Evolutionary conservation across 148 eudicot species (phyloP), one percentile per base, ranked within the genome.

Genomic region (Chenopodium quinoa): DNA sequence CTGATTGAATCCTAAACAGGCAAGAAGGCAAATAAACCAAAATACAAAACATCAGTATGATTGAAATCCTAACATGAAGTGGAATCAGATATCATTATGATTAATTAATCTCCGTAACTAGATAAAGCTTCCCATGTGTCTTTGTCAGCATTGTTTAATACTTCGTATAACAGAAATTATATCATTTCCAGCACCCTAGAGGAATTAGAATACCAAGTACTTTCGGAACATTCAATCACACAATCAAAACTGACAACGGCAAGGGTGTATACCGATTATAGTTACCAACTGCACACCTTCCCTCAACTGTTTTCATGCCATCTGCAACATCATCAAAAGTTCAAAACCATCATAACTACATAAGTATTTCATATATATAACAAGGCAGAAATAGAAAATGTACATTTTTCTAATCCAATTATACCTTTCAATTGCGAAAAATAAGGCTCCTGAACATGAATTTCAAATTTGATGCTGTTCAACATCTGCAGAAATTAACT

Each of bases 391-490:
- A 48, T 9, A 9, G 52, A 48, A 12, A 12, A 48, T 9, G 11
- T 48, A 48, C 13, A 12, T 48, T 0, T 48, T 48, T 48, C 52
- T 56, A 17, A 31, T 60, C 78, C 9, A 32, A 62, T 32, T 34
- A 17, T 86, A 94, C 98, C 97, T 86, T 84, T 93, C 70, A 95
- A 87, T 80, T 89, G 96, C 19, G 92, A 84, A 84, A 95, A 92
- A 89, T 78, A 95, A 64, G 98, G 94, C 89, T 95, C 95, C 86
- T 93, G 98, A 77, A 93, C 97, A 83, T 91, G 91, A 84, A 95
- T 89, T 77, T 93, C 90, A 85, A 89, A 91, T 25, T 89, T 88
- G 75, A 92, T 85, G 68, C 78, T 75, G 81, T 87, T 86, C 84
- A 95, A 82, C 74, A 91, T 82, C 98, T 94, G 76, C 31, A 58